Evolutionary conservation across 192 early-diverging fungal species (phyloP).

Genomic region (Podila epigama): DNA sequence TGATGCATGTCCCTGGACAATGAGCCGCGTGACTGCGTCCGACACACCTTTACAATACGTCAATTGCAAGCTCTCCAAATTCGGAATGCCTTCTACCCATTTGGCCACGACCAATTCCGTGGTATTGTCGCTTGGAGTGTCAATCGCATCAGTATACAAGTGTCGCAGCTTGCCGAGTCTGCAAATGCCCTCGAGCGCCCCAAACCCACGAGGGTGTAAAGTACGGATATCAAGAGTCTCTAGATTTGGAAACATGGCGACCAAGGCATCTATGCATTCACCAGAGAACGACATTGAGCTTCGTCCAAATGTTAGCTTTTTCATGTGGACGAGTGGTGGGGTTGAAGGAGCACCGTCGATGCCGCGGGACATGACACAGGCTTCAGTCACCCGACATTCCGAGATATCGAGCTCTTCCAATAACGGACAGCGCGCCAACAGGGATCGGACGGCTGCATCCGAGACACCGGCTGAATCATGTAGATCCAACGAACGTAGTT

Average conservation of each 20-base stretch:
- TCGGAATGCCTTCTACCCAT: slow-evolving; percentile 35
- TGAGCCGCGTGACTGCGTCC: slow-evolving; percentile 7
- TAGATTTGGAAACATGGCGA: slow-evolving; percentile 24
- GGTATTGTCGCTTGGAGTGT: slow-evolving; percentile 9
- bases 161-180: slow-evolving; percentile 21
- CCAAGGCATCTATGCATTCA: slow-evolving; percentile 23
- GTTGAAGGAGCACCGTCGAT: not conserved
- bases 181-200: slow-evolving; percentile 17
- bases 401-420: slow-evolving; percentile 43
- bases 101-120: slow-evolving; percentile 11
- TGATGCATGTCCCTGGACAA: slow-evolving; percentile 6
- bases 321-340: slow-evolving; percentile 7
- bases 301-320: slow-evolving; percentile 28
- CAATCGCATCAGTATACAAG: slow-evolving; percentile 26
- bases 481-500: slow-evolving; percentile 19
- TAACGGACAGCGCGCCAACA: slow-evolving; percentile 25
- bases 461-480: slow-evolving; percentile 16
- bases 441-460: slow-evolving; percentile 5
- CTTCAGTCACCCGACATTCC: slow-evolving; percentile 20
- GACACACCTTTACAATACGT: slow-evolving; percentile 32
- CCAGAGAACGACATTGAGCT: slow-evolving; percentile 9
- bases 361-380: slow-evolving; percentile 16
- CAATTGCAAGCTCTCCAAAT: slow-evolving; percentile 33
- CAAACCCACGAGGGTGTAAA: slow-evolving; percentile 15
- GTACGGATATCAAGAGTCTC: slow-evolving; percentile 25